Evolutionary conservation across 768 basidiomycete species (phyloP).

Genomic region (Serendipita sp.): DNA sequence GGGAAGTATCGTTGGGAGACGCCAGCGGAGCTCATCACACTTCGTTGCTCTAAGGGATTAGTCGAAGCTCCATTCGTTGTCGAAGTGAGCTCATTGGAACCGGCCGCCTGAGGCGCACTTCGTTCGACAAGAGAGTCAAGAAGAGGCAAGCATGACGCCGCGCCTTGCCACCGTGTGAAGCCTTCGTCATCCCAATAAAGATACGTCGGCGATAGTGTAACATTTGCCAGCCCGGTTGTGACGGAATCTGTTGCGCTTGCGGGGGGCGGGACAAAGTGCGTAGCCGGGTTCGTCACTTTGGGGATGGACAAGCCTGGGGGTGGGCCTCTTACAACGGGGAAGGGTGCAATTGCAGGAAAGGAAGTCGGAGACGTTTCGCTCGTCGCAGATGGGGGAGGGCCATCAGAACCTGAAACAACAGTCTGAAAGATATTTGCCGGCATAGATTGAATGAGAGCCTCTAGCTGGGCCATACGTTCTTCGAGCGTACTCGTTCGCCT

Average conservation of each 20-base stretch:
- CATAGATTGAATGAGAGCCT: constrained; percentile 70
- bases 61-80: constrained; percentile 8
- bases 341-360: constrained; percentile 26
- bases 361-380: constrained; percentile 21
- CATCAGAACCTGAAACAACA: constrained; percentile 14
- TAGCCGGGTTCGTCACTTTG: constrained; percentile 67
- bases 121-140: constrained; percentile 70
- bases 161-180: constrained; percentile 80
- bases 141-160: constrained; percentile 81
- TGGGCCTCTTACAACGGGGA: constrained; percentile 44
- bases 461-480: constrained; percentile 77
- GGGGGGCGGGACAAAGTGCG: constrained; percentile 22
- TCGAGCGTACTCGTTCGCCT: constrained; percentile 73
- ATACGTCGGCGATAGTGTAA: constrained; percentile 53
- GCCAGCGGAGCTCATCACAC: constrained; percentile 12
- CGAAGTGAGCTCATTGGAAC: constrained; percentile 13
- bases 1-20: constrained; percentile 41
- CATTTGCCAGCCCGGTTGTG: constrained; percentile 22
- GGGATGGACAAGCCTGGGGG: constrained; percentile 64
- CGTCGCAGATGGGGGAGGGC: constrained; percentile 18
- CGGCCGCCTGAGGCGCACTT: constrained; percentile 25
- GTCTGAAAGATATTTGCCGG: constrained; percentile 66
- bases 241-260: constrained; percentile 1
- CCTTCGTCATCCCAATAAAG: constrained; percentile 80
- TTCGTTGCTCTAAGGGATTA: constrained; percentile 10